phyloP scores from a whole-genome alignment of 495 filamentous ascomycete genomes.

The Podospora pseudoanserina region DNA sequence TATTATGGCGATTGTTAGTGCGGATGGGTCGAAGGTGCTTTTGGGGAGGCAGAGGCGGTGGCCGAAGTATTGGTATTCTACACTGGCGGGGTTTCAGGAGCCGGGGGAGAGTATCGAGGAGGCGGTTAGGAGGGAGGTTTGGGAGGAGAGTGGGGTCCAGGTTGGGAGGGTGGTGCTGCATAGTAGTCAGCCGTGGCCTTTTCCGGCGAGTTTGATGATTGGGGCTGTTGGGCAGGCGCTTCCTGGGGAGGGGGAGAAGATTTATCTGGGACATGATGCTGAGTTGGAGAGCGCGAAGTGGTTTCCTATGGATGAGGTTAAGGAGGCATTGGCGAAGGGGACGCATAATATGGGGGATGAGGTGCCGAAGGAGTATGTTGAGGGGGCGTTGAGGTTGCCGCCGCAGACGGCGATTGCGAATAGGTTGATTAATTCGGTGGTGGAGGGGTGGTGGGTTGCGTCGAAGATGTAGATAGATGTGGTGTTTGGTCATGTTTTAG shows the following conservation, averaged over 20 bases:
- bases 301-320: constrained; percentile 69
- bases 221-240: constrained; percentile 85
- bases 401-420: constrained; percentile 78
- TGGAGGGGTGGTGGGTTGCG: constrained; percentile 38
- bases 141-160: constrained; percentile 86
- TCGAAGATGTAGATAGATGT: constrained; percentile 38
- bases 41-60: constrained; percentile 82
- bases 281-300: constrained; percentile 89
- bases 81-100: constrained; percentile 91
- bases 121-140: constrained; percentile 89
- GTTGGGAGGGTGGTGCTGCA: constrained; percentile 89
- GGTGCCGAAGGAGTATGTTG: constrained; percentile 61
- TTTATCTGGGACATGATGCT: constrained; percentile 80
- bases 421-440: constrained; percentile 55
- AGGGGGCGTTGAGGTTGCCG: constrained; percentile 67
- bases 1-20: constrained; percentile 85
- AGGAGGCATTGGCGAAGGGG: constrained; percentile 57
- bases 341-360: constrained; percentile 63
- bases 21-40: constrained; percentile 68
- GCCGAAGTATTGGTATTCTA: constrained; percentile 81
- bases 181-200: constrained; percentile 74
- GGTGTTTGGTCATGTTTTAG: not conserved
- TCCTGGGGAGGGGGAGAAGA: constrained; percentile 69
- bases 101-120: constrained; percentile 94
- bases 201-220: constrained; percentile 84